Evolutionary conservation across 805 yeast species (phyloP), one percentile per base, ranked within the genome.

Genomic region (Kluyveromyces aestuarii): DNA sequence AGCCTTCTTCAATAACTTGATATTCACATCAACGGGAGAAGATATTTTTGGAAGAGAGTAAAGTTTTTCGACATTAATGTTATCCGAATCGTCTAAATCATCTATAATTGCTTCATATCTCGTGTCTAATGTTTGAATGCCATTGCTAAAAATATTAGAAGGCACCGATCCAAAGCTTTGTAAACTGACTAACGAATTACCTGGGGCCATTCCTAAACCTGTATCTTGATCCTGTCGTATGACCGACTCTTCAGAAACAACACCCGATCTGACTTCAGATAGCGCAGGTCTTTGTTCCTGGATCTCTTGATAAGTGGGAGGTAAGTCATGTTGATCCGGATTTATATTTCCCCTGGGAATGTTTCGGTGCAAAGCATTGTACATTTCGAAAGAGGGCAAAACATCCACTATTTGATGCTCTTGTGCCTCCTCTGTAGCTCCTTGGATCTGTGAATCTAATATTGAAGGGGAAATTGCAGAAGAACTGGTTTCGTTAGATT

Each of bases 371-470:
- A 71, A 45, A 1, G 69, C 73, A 55, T 78, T 80, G 56, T 79
- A 81, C 81, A 82, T 78, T 52, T 81, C 84, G 57, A 81, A 82
- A 0, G 87, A 80, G 0, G 87, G 89, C 36, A 82, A 61, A 2
- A 82, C 75, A 55, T 82, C 87, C 45, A 79, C 68, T 11, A 66
- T 46, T 14, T 43, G 37, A 58, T 53, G 37, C 57, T 59, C 39
- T 33, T 43, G 14, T 27, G 44, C 3, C 21, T 27, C 17, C 35
- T 41, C 16, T 8, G 25, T 13, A 10, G 18, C 19, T 25, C 25
- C 33, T 50, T 7, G 53, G 41, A 9, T 50, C 55, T 8, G 53
- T 25, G 27, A 19, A 41, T n/a, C 33, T 44, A 27, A 17, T 16
- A 5, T 30, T 11, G 14, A 30, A 30, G 35, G 11, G 11, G 35